Evolutionary conservation across 257 asterid genomes (phyloP).

Genomic region (Paraleonurus japonicus): DNA sequence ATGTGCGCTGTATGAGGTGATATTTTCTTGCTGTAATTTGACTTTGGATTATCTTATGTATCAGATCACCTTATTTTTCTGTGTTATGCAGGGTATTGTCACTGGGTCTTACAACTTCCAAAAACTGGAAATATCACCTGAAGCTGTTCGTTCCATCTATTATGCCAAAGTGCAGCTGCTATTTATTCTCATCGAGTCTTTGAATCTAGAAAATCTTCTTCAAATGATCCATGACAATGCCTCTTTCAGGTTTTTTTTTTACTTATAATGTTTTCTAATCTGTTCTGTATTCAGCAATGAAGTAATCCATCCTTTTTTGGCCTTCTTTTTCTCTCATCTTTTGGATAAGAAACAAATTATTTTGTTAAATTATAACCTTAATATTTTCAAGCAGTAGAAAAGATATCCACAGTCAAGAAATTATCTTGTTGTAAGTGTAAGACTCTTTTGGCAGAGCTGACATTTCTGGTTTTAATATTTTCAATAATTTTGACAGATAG

Average conservation of each 20-base stretch:
- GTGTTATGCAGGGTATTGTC: conserved; percentile 57
- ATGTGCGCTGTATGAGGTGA: conserved; percentile 79
- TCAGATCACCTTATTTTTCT: conserved; percentile 21
- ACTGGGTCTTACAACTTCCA: conserved; percentile 69
- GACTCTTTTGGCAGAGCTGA: neutral
- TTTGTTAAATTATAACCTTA: neutral
- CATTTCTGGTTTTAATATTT: conserved; percentile 5
- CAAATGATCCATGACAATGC: conserved; percentile 86
- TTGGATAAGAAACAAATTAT: neutral
- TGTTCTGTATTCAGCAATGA: conserved; percentile 13
- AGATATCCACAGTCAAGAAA: neutral
- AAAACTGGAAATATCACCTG: conserved; percentile 77
- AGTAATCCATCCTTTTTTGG: neutral
- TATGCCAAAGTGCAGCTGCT: conserved; percentile 81
- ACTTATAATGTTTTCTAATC: neutral
- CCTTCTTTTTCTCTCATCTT: neutral
- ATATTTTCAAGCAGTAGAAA: neutral
- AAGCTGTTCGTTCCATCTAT: conserved; percentile 59
- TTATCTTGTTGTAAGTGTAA: conserved; percentile 2
- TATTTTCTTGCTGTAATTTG: conserved; percentile 23
- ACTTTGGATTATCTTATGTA: conserved; percentile 13
- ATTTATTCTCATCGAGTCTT: conserved; percentile 79
- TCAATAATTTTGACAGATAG: neutral
- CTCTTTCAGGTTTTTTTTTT: conserved; percentile 68
- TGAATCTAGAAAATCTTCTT: conserved; percentile 86